A percentile compares a stretch with the other conserved stretches of the same genome.
Evolutionary conservation across 192 early-diverging fungal species (phyloP).

Genomic region (Gryganskiella cystojenkinii): DNA sequence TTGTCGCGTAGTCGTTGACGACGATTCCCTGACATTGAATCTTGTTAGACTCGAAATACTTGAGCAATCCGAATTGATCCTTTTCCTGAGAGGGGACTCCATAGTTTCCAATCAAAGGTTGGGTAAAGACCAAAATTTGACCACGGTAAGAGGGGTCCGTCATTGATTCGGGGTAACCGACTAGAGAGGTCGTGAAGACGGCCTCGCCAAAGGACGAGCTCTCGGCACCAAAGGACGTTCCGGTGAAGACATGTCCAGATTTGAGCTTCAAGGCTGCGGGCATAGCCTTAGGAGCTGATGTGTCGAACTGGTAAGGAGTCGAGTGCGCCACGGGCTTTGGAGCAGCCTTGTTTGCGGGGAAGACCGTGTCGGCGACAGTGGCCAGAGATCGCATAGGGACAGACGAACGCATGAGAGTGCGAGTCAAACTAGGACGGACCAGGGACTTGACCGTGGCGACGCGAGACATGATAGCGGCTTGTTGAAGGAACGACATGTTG

Average conservation of each 20-base stretch:
- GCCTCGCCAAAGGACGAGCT: constrained; percentile 83
- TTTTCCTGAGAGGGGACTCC: constrained; percentile 82
- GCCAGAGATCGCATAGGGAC: constrained; percentile 51
- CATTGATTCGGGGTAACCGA: constrained; percentile 98
- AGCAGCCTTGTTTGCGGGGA: constrained; percentile 51
- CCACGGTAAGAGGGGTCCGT: constrained; percentile 97
- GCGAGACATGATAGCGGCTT: constrained; percentile 30
- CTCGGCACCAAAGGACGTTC: constrained; percentile 88
- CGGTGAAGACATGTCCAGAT: constrained; percentile 84
- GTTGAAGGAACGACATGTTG: constrained; percentile 31
- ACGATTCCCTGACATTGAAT: constrained; percentile 92
- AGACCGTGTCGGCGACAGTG: constrained; percentile 66
- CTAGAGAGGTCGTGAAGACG: constrained; percentile 94
- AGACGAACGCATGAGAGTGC: constrained; percentile 16
- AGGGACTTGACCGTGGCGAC: constrained; percentile 6
- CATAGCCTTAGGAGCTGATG: constrained; percentile 52
- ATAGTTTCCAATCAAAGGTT: constrained; percentile 96
- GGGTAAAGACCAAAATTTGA: constrained; percentile 97
- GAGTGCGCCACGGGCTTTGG: constrained; percentile 35
- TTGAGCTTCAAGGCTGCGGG: constrained; percentile 82
- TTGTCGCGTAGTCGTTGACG: constrained; percentile 90
- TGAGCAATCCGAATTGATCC: constrained; percentile 85
- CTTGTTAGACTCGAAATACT: constrained; percentile 87
- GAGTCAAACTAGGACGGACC: constrained; percentile 15
- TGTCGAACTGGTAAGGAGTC: constrained; percentile 39